Evolutionary conservation across 176 grass and related monocot genomes (phyloP).

Genomic region (Alopecurus myosuroides): DNA sequence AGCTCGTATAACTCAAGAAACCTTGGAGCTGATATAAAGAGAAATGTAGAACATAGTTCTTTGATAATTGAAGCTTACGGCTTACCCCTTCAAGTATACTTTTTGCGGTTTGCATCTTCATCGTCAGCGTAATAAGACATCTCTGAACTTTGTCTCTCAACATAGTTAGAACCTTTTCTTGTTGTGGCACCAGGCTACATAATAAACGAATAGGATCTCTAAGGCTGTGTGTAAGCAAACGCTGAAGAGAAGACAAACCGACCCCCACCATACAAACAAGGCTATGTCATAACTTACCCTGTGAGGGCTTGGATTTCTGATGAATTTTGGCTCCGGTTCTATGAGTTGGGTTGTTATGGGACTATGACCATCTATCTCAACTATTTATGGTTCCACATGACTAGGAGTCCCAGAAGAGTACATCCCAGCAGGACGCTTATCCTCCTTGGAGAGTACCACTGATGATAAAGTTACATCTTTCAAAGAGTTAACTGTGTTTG

Average conservation of each 20-base stretch:
- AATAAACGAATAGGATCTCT: slow-evolving; percentile 14
- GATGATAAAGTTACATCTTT: slow-evolving; percentile 39
- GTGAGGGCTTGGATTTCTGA: slow-evolving; percentile 67
- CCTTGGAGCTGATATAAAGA: not conserved
- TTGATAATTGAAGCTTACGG: not conserved
- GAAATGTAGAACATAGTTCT: slow-evolving; percentile 1
- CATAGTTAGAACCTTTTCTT: slow-evolving; percentile 66
- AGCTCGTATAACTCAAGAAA: not conserved
- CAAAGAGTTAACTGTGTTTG: slow-evolving; percentile 28
- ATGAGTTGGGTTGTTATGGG: slow-evolving; percentile 42
- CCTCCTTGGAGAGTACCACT: slow-evolving; percentile 41
- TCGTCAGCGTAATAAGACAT: slow-evolving; percentile 94
- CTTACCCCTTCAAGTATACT: slow-evolving; percentile 90
- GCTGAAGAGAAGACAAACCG: not conserved
- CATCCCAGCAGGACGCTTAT: slow-evolving; percentile 28
- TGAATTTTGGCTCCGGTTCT: slow-evolving; percentile 64
- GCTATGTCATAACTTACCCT: slow-evolving; percentile 34
- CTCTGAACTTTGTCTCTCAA: slow-evolving; percentile 86
- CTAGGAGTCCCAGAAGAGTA: slow-evolving; percentile 38
- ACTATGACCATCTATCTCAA: slow-evolving; percentile 83
- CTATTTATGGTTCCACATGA: slow-evolving; percentile 72
- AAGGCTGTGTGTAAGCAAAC: not conserved
- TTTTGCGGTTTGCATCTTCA: slow-evolving; percentile 87
- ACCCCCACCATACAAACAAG: not conserved
- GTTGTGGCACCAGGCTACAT: slow-evolving; percentile 76